A percentile compares a stretch with the other conserved stretches of the same genome.
phyloP scores from a whole-genome alignment of 169 alveolate species.

The Plasmodium sp. region DNA sequence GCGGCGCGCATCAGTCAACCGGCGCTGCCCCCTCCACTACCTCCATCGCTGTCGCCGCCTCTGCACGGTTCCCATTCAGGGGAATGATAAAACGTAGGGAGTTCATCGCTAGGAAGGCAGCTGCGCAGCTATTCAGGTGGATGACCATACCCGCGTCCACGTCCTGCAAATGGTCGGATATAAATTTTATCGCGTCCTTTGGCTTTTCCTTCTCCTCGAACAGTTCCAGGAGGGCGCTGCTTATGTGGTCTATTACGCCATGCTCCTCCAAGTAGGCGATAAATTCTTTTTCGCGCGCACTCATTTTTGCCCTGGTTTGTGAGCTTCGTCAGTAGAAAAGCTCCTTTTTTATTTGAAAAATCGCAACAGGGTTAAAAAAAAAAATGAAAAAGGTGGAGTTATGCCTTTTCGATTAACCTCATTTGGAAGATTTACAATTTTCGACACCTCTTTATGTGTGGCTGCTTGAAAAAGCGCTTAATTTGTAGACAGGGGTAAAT shows the following conservation, averaged over 20 bases:
- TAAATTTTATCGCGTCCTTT: constrained; percentile 28
- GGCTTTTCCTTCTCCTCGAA: constrained; percentile 67
- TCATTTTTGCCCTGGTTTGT: constrained; percentile 7
- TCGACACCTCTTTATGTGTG: neutral
- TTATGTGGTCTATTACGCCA: constrained; percentile 44
- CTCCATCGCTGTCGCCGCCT: neutral
- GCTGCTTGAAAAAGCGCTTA: neutral
- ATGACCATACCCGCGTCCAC: constrained; percentile 17
- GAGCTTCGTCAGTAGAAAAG: neutral
- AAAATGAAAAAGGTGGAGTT: neutral
- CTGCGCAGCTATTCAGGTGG: neutral
- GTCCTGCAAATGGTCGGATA: constrained; percentile 14
- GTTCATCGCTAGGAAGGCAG: neutral
- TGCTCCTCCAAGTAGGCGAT: constrained; percentile 47
- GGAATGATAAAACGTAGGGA: neutral
- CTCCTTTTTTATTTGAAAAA: neutral
- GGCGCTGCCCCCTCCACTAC: neutral
- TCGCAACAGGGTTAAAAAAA: neutral
- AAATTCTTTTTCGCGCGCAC: constrained; percentile 21
- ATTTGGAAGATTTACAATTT: neutral
- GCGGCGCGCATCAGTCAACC: neutral
- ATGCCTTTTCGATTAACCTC: neutral
- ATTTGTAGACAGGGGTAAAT: neutral
- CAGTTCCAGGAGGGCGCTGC: constrained; percentile 40
- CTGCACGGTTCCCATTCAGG: too few species aligned